Evolutionary conservation across 192 early-diverging fungal species (phyloP).

Genomic region (Haplosporangium gracile): DNA sequence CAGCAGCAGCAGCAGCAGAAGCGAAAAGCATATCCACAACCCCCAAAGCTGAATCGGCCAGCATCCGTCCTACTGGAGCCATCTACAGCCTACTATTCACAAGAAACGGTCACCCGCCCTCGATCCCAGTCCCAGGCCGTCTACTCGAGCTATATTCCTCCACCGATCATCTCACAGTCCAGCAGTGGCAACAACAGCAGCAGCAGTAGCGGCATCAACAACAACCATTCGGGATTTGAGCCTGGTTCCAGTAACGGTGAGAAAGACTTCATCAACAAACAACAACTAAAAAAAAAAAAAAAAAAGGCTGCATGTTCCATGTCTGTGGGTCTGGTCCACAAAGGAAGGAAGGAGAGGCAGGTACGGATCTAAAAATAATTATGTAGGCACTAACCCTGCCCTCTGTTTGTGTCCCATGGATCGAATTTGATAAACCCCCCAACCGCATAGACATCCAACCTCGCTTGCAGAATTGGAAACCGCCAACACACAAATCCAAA

Average conservation of each 20-base stretch:
- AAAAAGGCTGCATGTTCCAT: neutral
- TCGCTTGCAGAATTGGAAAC: conserved; percentile 45
- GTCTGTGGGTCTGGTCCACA: neutral
- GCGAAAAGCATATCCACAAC: neutral
- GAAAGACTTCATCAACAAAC: neutral
- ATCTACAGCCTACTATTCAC: conserved; percentile 13
- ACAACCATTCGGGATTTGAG: neutral
- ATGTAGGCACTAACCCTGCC: too few species aligned
- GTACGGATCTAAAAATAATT: conserved; percentile 9
- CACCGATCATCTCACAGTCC: conserved; percentile 7
- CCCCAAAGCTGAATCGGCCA: conserved; percentile 17
- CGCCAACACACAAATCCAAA: conserved; percentile 44
- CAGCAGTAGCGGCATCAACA: neutral
- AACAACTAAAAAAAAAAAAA: conserved; percentile 5
- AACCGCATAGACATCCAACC: too few species aligned
- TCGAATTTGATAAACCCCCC: neutral
- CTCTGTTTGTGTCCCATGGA: neutral
- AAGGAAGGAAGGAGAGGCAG: too few species aligned
- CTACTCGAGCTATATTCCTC: conserved; percentile 37
- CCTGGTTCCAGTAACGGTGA: neutral
- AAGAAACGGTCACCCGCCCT: conserved; percentile 20
- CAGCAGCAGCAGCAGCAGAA: conserved; percentile 11
- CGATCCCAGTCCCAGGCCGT: conserved; percentile 38
- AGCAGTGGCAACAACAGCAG: neutral
- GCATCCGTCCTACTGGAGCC: conserved; percentile 28